Evolutionary conservation across 768 basidiomycete species (phyloP), one percentile per base, ranked within the genome.

Genomic region (Gloeopeniophorella convolvens): DNA sequence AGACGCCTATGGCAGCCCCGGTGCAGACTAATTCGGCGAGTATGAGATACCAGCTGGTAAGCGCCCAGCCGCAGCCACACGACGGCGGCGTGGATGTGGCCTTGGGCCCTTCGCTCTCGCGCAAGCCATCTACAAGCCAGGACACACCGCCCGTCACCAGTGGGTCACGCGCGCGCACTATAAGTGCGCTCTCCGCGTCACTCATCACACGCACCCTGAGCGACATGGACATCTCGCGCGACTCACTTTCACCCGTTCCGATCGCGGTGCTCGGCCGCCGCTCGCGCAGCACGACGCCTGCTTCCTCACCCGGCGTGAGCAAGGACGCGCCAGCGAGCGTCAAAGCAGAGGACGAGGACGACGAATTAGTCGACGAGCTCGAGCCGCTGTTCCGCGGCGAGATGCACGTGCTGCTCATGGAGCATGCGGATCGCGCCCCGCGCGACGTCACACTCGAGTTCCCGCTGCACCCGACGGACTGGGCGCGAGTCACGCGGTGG

Each of bases 301-400:
- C 35, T 35, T 39, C 42, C 18, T 42, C 51, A 18, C 45, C 40
- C 3, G n/a, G n/a, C n/a, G n/a, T n/a, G n/a, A n/a, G n/a, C n/a
- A n/a, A n/a, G n/a, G n/a, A n/a, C n/a, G n/a, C n/a, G n/a, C n/a
- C 34, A 8, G 46, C 27, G 26, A 9, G 6, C 3, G 31, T 28
- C 12, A 40, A 20, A 31, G 16, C 15, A 6, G 50, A 51, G 11
- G 50, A 51, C 24, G 51, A 53, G 23, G 51, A 53, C 7, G 45
- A 47, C 20, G 51, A 53, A 31, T 41, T 53, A 47, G 31, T 54
- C 9, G 52, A 54, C 9, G 52, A 54, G 31, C 36, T 54, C 3
- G 52, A 41, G 31, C 52, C 52, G 15, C 18, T 48, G 23, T 54
- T 54, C 24, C 46, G 47, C 20, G 39, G 39, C 20, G 52, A 54